phyloP scores from a whole-genome alignment of 371 early-diverging fungal genomes.

The Mortierella sp. region DNA sequence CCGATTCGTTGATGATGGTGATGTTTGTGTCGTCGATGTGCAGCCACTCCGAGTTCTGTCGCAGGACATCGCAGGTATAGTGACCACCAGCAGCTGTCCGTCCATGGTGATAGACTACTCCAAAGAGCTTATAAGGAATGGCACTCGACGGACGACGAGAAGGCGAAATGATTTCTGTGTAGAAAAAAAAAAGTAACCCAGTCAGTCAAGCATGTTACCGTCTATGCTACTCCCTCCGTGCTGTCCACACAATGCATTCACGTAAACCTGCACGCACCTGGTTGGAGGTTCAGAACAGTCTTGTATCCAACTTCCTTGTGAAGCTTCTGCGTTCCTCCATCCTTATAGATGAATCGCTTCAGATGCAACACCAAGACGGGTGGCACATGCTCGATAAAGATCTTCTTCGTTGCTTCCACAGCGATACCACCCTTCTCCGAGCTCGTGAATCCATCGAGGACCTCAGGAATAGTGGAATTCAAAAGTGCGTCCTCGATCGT shows the following conservation, averaged over 20 bases:
- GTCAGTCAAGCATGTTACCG: neutral
- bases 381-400: conserved; percentile 85
- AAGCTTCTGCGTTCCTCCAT: conserved; percentile 87
- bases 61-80: conserved; percentile 93
- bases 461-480: conserved; percentile 80
- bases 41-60: conserved; percentile 85
- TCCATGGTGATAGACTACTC: conserved; percentile 97
- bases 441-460: conserved; percentile 73
- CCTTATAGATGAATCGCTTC: conserved; percentile 91
- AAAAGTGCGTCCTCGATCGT: conserved; percentile 89
- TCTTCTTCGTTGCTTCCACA: conserved; percentile 89
- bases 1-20: conserved; percentile 68
- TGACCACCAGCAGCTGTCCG: conserved; percentile 92
- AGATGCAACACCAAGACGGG: conserved; percentile 94
- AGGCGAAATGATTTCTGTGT: conserved; percentile 73
- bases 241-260: neutral
- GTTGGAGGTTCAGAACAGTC: conserved; percentile 70
- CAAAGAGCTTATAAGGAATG: conserved; percentile 68
- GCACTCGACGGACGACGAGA: conserved; percentile 55
- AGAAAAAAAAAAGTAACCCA: neutral
- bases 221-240: neutral
- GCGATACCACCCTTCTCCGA: conserved; percentile 52
- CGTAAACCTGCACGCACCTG: conserved; percentile 52
- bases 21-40: conserved; percentile 92
- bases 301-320: conserved; percentile 86